Percentiles rank a stretch among this genome's conserved stretches.
phyloP scores from a whole-genome alignment of 129 eudicot genomes.

The Rutidosis leptorrhynchoides region DNA sequence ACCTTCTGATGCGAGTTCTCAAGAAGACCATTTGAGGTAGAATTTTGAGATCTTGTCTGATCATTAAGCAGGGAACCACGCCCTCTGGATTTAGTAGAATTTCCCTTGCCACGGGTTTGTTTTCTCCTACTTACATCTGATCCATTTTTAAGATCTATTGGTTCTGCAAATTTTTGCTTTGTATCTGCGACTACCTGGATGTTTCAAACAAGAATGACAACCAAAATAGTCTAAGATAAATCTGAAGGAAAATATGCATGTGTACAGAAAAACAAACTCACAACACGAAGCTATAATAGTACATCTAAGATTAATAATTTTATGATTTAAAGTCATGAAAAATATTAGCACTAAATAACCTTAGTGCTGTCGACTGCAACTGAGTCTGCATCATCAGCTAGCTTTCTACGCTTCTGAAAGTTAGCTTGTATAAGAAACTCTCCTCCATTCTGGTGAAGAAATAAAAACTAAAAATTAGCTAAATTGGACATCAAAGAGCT shows the following conservation, averaged over 20 bases:
- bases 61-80: conserved; percentile 65
- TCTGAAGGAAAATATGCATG: conserved; percentile 5
- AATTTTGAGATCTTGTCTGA: conserved; percentile 48
- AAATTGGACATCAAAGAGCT: background rate
- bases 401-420: conserved; percentile 82
- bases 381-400: conserved; percentile 50
- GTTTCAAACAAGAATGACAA: conserved; percentile 21
- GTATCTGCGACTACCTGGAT: conserved; percentile 49
- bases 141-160: conserved; percentile 42
- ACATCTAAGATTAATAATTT: conserved; percentile 1
- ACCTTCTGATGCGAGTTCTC: conserved; percentile 65
- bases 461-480: conserved; percentile 14
- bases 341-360: conserved; percentile 39
- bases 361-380: conserved; percentile 44
- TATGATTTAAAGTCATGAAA: conserved; percentile 1
- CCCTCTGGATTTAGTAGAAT: conserved; percentile 62
- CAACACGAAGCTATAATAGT: conserved; percentile 8
- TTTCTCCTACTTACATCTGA: conserved; percentile 63
- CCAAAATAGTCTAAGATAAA: conserved; percentile 10
- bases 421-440: conserved; percentile 88
- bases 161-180: conserved; percentile 49
- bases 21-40: conserved; percentile 66
- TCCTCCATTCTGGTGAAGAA: conserved; percentile 61
- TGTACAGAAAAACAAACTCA: conserved; percentile 6
- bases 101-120: conserved; percentile 74